phyloP scores from a whole-genome alignment of 2,329 filamentous ascomycete genomes.

The Calonectria honghensis region DNA sequence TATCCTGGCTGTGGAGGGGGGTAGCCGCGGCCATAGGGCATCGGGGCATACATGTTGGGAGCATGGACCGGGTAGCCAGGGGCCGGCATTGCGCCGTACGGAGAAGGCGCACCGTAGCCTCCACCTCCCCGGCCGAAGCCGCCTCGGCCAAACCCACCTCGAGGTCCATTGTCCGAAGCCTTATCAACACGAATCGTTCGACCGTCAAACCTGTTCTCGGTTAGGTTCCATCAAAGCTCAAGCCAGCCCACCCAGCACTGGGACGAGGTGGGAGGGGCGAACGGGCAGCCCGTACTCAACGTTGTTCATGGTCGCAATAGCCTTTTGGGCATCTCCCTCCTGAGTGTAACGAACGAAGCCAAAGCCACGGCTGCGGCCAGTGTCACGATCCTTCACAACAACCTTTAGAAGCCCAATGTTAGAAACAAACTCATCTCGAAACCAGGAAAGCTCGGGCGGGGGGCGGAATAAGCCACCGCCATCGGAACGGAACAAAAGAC shows the following conservation, averaged over 20 bases:
- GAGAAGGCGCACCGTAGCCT: constrained; percentile 65
- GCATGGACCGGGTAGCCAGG: constrained; percentile 59
- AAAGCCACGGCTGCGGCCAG: constrained; percentile 96
- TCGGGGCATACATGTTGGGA: constrained; percentile 62
- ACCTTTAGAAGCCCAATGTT: constrained; percentile 74
- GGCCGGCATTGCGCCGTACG: constrained; percentile 62
- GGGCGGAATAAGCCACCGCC: constrained; percentile 40
- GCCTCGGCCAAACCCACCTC: constrained; percentile 68
- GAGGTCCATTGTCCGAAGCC: constrained; percentile 86
- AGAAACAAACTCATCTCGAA: constrained; percentile 42
- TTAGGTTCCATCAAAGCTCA: constrained; percentile 41
- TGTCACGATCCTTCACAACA: constrained; percentile 98
- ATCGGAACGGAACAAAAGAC: constrained; percentile 45
- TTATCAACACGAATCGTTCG: constrained; percentile 96
- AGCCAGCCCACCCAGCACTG: constrained; percentile 11
- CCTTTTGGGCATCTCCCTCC: constrained; percentile 84
- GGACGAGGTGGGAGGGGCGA: constrained; percentile 48
- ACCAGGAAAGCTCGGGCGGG: not conserved
- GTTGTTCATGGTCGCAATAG: constrained; percentile 89
- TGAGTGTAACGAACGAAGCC: constrained; percentile 94
- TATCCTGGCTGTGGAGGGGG: constrained; percentile 60
- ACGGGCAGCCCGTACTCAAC: constrained; percentile 80
- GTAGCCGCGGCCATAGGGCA: constrained; percentile 63
- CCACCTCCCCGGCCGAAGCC: constrained; percentile 64
- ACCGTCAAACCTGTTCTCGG: constrained; percentile 74